These are phyloP conservation scores for Kwoniella newhampshirensis DNA, from an alignment of 768 basidiomycete genomes.

Conservation along the genomic window DNA sequence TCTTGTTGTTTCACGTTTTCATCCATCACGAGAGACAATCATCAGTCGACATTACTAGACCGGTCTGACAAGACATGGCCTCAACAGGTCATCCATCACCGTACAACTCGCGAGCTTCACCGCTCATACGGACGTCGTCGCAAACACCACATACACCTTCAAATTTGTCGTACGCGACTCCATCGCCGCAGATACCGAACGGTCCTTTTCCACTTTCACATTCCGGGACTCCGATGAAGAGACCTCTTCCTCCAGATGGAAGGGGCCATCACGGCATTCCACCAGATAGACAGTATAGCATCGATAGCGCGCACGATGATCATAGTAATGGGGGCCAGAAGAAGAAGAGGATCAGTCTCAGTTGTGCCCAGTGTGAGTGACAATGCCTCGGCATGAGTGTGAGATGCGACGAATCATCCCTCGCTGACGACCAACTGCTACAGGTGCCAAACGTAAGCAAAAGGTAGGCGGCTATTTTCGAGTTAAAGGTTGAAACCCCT, in stretches of 20 bases:
- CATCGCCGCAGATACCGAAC: conserved; percentile 12
- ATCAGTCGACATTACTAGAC: too few relatives aligned
- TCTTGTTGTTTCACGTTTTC: too few relatives aligned
- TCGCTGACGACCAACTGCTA: neutral
- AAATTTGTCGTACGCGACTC: conserved; percentile 14
- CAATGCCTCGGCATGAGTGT: too few relatives aligned
- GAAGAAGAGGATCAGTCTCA: conserved; percentile 49
- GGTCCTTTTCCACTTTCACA: neutral
- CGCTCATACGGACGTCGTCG: conserved; percentile 13
- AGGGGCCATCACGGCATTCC: conserved; percentile 4
- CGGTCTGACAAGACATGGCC: neutral
- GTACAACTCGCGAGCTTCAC: conserved; percentile 11
- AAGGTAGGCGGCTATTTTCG: conserved; percentile 30
- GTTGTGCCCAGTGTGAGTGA: conserved; percentile 45
- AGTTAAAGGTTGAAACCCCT: too few relatives aligned
- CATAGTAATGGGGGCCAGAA: conserved; percentile 17
- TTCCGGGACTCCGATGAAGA: conserved; percentile 18
- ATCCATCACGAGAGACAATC: too few relatives aligned
- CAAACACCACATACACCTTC: conserved; percentile 17
- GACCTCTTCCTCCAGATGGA: conserved; percentile 12
- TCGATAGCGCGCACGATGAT: conserved; percentile 13
- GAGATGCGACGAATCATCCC: too few relatives aligned
- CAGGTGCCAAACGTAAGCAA: conserved; percentile 49
- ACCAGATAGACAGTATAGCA: conserved; percentile 30
- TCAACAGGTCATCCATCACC: conserved; percentile 13